A percentile compares a stretch with the other conserved stretches of the same genome.
Conservation (phyloP, 2,329 filamentous ascomycete genomes). For the Phyllosticta citribraziliensis region DNA sequence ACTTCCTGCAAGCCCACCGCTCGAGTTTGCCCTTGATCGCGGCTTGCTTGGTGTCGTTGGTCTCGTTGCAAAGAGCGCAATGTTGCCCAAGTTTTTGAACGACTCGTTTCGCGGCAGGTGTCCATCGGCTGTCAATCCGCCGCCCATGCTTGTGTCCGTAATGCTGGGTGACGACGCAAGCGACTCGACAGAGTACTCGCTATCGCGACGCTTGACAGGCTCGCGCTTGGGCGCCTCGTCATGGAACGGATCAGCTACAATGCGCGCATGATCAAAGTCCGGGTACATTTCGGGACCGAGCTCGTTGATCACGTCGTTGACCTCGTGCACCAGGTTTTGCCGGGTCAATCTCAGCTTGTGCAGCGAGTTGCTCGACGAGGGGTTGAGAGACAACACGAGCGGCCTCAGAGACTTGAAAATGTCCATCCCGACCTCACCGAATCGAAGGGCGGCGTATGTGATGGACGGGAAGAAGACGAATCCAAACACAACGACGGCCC, state of each 20-base stretch:
- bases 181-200: conserved; percentile 16
- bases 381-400: conserved; percentile 74
- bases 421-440: conserved; percentile 98
- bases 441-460: conserved; percentile 85
- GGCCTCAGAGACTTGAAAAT: conserved; percentile 91
- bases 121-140: conserved; percentile 25
- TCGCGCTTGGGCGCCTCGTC: conserved; percentile 16
- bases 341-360: conserved; percentile 65
- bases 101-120: conserved; percentile 74
- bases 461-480: conserved; percentile 76
- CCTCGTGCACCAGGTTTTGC: conserved; percentile 64
- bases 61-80: conserved; percentile 83
- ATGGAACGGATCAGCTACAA: conserved; percentile 25
- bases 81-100: conserved; percentile 78
- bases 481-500: conserved; percentile 62
- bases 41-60: conserved; percentile 71
- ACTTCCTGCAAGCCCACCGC: conserved; percentile 50
- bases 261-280: conserved; percentile 51
- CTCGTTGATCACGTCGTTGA: conserved; percentile 88
- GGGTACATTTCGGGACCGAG: conserved; percentile 93
- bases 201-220: conserved; percentile 13
- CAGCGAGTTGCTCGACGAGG: conserved; percentile 74
- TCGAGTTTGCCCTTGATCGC: conserved; percentile 53
- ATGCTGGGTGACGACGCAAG: conserved; percentile 16
- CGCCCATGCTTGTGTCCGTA: conserved; percentile 21